Base-by-base conservation (phyloP, 305 asterid genomes). In the Withania somnifera region DNA sequence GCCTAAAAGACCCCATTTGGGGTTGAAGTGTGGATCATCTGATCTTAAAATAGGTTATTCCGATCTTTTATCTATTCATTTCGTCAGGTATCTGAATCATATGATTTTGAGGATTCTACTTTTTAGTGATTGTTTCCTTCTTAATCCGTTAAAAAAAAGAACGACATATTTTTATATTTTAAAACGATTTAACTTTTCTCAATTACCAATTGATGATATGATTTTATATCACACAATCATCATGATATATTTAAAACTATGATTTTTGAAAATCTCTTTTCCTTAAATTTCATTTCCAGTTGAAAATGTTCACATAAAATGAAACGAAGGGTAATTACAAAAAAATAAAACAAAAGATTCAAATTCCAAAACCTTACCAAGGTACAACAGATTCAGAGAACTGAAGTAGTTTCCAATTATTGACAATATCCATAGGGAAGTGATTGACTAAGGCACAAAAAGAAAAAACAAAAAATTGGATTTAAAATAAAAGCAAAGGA, bases 371-470 rank as follows among this genome's bases (percentile, higher is more conserved):
- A 30, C 84, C 28, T 84, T 89, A 92, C 98, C 93, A 0, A 81
- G 85, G 82, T 92, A 96, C 45, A 96, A 32, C 28, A 94, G 86
- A 89, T 90, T 94, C 51, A 94, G 78, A 86, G 97, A 92, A 83
- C 92, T 94, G 82, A 88, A 88, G 84, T 86, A 92, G 86, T 80
- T 91, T 47, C 95, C 98, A 7, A 93, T 80, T 54, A 93, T 90
- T 1, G 99, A 93, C 36, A 94, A 28, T 38, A 90, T 45, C 97
- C 97, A 96, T 1, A 94, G 89, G 78, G 85, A 81, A 8, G 82
- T 82, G 73, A 96, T 86, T 32, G 91, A 93, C 99, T 94, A 45
- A 60, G 15, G 5, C 24, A 40, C 19, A 52, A 24, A 13, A 47
- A 24, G 13, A 45, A 24, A 66, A 47, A 45, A 17, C 24, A n/a